These are phyloP conservation scores for Thraustochytrium sp. DNA, from an alignment of 352 stramenopile genomes.

Conservation along the genomic window DNA sequence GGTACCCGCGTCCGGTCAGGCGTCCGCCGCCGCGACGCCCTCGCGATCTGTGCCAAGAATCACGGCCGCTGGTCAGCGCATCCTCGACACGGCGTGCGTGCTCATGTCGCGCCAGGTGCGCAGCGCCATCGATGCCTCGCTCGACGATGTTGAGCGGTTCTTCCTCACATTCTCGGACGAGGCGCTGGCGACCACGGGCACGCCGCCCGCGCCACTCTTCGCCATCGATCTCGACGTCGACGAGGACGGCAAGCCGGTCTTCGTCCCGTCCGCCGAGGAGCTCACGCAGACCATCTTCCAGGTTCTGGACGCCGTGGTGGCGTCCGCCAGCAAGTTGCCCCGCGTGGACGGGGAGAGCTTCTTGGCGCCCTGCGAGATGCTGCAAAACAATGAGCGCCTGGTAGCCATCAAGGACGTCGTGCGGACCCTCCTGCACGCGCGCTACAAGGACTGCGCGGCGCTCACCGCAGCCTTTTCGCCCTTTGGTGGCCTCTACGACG, in stretches of 20 bases:
- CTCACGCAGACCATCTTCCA: background rate
- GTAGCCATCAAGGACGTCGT: background rate
- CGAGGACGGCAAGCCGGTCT: background rate
- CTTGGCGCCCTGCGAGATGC: constrained; percentile 27
- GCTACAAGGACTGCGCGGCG: background rate
- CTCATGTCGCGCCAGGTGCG: constrained; percentile 39
- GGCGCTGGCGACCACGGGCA: background rate
- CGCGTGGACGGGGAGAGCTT: constrained; percentile 20
- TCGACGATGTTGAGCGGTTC: background rate
- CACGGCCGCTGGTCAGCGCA: background rate
- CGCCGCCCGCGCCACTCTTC: background rate
- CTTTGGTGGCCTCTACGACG: constrained; percentile 13
- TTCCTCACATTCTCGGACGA: background rate
- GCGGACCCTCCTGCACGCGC: background rate
- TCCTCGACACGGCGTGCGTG: constrained; percentile 7
- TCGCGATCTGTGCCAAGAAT: background rate
- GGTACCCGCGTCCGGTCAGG: too few species aligned
- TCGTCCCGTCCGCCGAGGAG: background rate
- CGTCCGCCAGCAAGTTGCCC: background rate
- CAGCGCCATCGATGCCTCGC: background rate
- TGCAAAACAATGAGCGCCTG: background rate
- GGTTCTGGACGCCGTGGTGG: background rate
- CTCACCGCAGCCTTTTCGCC: background rate
- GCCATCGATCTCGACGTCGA: background rate
- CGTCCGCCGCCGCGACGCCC: too few species aligned